Percentiles rank a stretch among this genome's conserved stretches.
phyloP scores from a whole-genome alignment of 108 stramenopile genomes.

The Fragilaria crotonensis region DNA sequence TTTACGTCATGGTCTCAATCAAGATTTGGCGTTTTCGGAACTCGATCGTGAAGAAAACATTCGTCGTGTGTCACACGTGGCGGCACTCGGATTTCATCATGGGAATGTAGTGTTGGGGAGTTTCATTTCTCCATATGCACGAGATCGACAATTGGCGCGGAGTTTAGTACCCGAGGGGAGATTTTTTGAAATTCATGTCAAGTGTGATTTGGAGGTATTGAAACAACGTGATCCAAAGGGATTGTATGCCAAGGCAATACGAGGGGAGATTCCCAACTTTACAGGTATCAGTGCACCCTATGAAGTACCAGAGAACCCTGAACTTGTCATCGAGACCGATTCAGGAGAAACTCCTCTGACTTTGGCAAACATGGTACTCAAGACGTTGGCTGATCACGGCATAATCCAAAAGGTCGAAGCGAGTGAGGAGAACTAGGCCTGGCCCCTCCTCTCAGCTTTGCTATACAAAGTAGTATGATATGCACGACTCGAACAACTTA shows the following conservation, averaged over 20 bases:
- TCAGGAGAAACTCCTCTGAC: constrained; percentile 10
- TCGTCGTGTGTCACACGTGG: constrained; percentile 85
- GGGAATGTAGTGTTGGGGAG: constrained; percentile 86
- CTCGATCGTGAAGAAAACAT: constrained; percentile 85
- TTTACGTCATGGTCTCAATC: constrained; percentile 78
- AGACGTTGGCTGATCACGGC: too few relatives aligned
- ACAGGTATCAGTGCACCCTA: constrained; percentile 90
- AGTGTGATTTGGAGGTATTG: constrained; percentile 68
- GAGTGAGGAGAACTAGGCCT: too few relatives aligned
- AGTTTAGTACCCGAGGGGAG: constrained; percentile 15
- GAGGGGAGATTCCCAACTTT: constrained; percentile 85
- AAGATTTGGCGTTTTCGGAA: constrained; percentile 75
- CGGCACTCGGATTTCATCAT: constrained; percentile 80
- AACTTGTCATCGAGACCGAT: constrained; percentile 51
- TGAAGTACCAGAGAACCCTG: constrained; percentile 71
- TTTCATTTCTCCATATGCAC: constrained; percentile 82
- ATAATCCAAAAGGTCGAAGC: too few relatives aligned
- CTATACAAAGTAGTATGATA: too few relatives aligned
- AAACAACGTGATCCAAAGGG: constrained; percentile 86
- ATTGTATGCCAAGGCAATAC: constrained; percentile 72
- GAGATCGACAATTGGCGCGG: constrained; percentile 53
- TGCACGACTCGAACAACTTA: too few relatives aligned
- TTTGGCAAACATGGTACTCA: too few relatives aligned
- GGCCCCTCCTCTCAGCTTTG: too few relatives aligned
- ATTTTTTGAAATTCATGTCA: constrained; percentile 82